Conservation (phyloP, 768 basidiomycete species). For the Boletus subcaerulescens region DNA sequence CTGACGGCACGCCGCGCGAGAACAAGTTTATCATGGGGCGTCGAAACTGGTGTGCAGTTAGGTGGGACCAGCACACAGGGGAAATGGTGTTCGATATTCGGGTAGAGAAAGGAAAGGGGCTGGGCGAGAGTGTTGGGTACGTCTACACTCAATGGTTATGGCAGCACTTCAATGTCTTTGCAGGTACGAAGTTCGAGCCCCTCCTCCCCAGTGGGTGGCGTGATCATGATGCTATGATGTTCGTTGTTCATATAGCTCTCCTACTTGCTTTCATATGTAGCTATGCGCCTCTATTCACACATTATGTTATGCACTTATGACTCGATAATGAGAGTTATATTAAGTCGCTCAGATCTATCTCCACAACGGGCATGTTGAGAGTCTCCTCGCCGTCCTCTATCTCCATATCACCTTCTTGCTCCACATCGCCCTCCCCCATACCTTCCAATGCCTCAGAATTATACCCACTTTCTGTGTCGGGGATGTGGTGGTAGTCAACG, state of each 20-base stretch:
- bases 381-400: constrained; percentile 20
- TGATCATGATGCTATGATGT: constrained; percentile 12
- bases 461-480: constrained; percentile 53
- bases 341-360: constrained; percentile 27
- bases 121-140: constrained; percentile 78
- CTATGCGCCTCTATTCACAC: not conserved
- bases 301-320: not conserved
- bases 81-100: constrained; percentile 80
- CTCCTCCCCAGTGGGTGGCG: constrained; percentile 40
- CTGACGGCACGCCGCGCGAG: constrained; percentile 63
- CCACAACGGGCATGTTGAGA: constrained; percentile 25
- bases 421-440: constrained; percentile 24
- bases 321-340: constrained; percentile 13
- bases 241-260: not conserved
- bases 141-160: constrained; percentile 15
- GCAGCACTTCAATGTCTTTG: not conserved
- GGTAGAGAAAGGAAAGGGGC: constrained; percentile 81
- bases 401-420: constrained; percentile 26
- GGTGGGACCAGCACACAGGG: constrained; percentile 53
- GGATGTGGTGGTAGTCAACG: constrained; percentile 37
- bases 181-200: constrained; percentile 46
- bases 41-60: constrained; percentile 82
- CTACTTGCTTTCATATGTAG: not conserved
- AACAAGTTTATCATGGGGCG: constrained; percentile 82
- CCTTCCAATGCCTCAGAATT: constrained; percentile 46